A percentile compares a stretch with the other conserved stretches of the same genome.
Conservation (phyloP, 345 rosid species). For the Eucalyptus cloeziana region DNA sequence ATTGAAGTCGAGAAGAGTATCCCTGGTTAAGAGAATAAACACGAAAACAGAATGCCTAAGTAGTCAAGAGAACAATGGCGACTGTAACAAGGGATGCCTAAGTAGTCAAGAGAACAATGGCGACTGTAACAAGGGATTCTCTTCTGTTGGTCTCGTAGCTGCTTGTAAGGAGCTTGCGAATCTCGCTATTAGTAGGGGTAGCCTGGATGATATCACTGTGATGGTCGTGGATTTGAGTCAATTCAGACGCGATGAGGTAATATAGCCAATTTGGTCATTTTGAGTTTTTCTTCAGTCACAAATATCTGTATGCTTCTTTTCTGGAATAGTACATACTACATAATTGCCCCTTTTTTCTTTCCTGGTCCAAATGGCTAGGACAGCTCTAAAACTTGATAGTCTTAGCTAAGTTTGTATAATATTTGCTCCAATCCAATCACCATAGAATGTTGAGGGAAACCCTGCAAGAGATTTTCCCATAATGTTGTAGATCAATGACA, state of each 20-base stretch:
- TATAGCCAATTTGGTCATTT: neutral
- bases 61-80: conserved; percentile 19
- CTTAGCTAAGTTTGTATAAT: neutral
- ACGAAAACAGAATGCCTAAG: conserved; percentile 10
- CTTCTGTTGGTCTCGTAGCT: conserved; percentile 16
- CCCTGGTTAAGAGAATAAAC: conserved; percentile 27
- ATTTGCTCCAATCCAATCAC: neutral
- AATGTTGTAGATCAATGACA: neutral
- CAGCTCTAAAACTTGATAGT: neutral
- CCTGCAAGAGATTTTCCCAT: neutral
- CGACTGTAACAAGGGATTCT: conserved; percentile 4
- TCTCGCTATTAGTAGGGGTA: conserved; percentile 57
- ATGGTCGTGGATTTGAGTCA: conserved; percentile 50
- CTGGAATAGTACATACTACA: neutral
- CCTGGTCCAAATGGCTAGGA: neutral
- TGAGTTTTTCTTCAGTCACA: neutral
- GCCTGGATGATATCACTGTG: conserved; percentile 70
- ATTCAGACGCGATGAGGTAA: conserved; percentile 9
- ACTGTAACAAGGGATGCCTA: neutral
- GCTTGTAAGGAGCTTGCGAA: conserved; percentile 67
- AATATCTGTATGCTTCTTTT: neutral
- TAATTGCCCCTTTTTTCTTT: neutral
- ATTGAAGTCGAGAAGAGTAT: conserved; percentile 34
- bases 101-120: conserved; percentile 21
- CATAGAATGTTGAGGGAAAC: neutral